Base-by-base conservation (phyloP, 2,329 filamentous ascomycete genomes). In the Pseudocercospora fijiensis region DNA sequence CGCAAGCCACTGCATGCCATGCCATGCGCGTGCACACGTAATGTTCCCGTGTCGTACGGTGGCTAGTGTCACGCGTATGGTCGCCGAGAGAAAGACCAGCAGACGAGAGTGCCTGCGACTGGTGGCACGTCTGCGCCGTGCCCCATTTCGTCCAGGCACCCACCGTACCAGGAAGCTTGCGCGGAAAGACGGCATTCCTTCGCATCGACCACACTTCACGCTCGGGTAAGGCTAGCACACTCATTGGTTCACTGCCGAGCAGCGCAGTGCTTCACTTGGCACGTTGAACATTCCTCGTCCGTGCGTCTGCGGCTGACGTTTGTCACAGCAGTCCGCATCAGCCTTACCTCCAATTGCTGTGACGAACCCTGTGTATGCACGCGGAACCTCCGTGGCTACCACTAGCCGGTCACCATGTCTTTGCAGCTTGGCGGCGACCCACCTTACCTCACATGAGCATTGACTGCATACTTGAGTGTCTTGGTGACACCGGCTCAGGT, bases 111-210 rank as follows among this genome's bases (percentile, higher is more conserved):
- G 43, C n/a, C n/a, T 20, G n/a, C 43, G 43, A 47, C 43, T 47
- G 43, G 43, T 47, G 18, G 18, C 6, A 24, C 11, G 43, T 47
- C 43, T 47, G 10, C n/a, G n/a, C 43, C 43, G 22, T 52, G 49
- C 10, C 27, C 22, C 49, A 52, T 28, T 52, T 28, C 49, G 49
- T 52, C 13, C 43, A 47, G 43, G 43, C 43, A 47, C n/a, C 49
- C 49, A 52, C 10, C 20, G 27, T 27, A 8, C 18, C 24, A 30
- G 18, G 49, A 26, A 10, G 26, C 49, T 53, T 53, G 22, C 16
- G 28, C 49, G 49, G 49, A n/a, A 53, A 53, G 49, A 53, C 49
- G 49, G 49, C 49, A 53, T 53, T 53, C 49, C 49, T 53, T 18
- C 49, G 24, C 49, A 4, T n/a, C 28, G 49, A 53, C 49, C 33